Evolutionary conservation across 2,329 filamentous ascomycete genomes (phyloP), one percentile per base, ranked within the genome.

Genomic region (Aciculosporium take): DNA sequence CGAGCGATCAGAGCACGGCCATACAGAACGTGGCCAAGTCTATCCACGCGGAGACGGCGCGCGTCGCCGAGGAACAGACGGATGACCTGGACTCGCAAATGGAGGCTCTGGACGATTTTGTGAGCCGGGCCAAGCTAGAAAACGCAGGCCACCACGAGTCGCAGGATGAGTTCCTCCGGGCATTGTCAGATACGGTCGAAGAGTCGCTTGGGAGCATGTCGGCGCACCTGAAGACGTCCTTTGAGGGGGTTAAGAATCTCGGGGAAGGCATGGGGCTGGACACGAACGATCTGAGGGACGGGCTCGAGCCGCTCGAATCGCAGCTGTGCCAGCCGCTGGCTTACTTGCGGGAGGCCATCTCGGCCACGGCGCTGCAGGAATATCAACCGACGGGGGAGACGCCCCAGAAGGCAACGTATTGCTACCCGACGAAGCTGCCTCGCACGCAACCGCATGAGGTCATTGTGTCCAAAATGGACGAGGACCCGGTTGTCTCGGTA

Each of bases 41-140:
- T 2, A 87, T 96, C 1, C 88, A 98, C 50, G 81, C 83, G 27
- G 84, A 94, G 61, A 95, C 89, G 0, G 77, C 94, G 24, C 80
- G 81, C 6, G 89, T 93, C 44, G 88, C 96, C 10, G 84, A 89
- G 53, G 80, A 83, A 43, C 91, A 98, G 62, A 84, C 93, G 64
- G 72, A 75, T 42, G 84, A 94, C 50, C 81, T 98, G 55, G 81
- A 84, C 46, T 73, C 71, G n/a, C 86, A 96, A 60, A 88, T 98
- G 74, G 76, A 79, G 43, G 84, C 85, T 1, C 72, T 98, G 7
- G 89, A 96, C 53, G 84, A 89, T 49, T 94, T 95, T 52, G 86
- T 96, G 30, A 73, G 80, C 25, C 79, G 84, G 25, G 87, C 93
- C 38, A 77, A 81, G 45, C 75, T 74, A 1, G 82, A 93, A 53